phyloP scores from a whole-genome alignment of 2,329 filamentous ascomycete genomes.

The Rutstroemia sydowiana region DNA sequence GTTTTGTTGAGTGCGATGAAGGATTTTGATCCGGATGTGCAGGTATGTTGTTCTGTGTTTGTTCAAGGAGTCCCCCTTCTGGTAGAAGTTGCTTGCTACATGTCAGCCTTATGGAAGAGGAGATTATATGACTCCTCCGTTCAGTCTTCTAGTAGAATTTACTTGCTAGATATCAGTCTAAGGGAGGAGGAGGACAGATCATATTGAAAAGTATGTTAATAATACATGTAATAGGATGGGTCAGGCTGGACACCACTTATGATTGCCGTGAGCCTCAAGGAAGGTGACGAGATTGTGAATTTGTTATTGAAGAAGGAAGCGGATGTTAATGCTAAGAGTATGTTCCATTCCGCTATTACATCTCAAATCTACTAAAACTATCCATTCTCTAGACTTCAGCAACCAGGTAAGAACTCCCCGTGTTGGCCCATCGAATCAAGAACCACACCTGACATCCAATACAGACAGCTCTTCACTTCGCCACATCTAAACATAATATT shows the following conservation, averaged over 20 bases:
- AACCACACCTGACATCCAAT: slow-evolving; percentile 4
- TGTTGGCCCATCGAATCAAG: slow-evolving; percentile 1
- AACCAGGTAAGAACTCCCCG: slow-evolving; percentile 46
- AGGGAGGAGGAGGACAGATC: neutral
- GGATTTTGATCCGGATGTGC: slow-evolving; percentile 75
- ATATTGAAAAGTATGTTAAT: neutral
- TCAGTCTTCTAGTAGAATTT: too few species aligned
- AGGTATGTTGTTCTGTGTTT: slow-evolving; percentile 41
- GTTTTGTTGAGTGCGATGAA: slow-evolving; percentile 62
- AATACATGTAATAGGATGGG: slow-evolving; percentile 47
- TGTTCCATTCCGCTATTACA: slow-evolving; percentile 11
- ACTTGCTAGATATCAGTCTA: too few species aligned
- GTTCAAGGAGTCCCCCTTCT: too few species aligned
- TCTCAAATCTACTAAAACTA: slow-evolving; percentile 3
- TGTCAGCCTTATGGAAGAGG: too few species aligned
- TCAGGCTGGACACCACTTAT: slow-evolving; percentile 79
- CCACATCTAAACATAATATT: slow-evolving; percentile 81
- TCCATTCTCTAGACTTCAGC: slow-evolving; percentile 44
- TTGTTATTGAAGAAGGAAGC: slow-evolving; percentile 63
- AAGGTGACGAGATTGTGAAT: slow-evolving; percentile 61
- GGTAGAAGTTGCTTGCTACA: too few species aligned
- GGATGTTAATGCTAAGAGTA: slow-evolving; percentile 67
- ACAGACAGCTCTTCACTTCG: slow-evolving; percentile 84
- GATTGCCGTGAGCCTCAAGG: slow-evolving; percentile 70
- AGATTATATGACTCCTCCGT: too few species aligned